Conservation (phyloP, 495 filamentous ascomycete genomes). For the Neurospora sp. region DNA sequence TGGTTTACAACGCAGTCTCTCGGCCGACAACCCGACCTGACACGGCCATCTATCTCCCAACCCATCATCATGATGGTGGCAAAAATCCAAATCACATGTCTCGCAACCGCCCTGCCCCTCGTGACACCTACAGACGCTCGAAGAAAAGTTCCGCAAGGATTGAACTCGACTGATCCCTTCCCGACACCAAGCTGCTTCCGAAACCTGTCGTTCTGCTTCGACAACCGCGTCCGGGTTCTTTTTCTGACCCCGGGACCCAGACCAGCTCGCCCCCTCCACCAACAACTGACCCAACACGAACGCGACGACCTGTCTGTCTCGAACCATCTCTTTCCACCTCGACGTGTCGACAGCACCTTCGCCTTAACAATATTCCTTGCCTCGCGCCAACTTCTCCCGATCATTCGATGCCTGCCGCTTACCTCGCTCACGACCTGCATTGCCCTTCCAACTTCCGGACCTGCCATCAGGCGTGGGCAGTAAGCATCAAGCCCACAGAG, state of each 20-base stretch:
- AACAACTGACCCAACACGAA: background rate
- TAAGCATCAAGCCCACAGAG: too few relatives aligned
- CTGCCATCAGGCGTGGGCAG: too few relatives aligned
- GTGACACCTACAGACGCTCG: background rate
- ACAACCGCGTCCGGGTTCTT: background rate
- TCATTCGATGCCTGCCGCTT: background rate
- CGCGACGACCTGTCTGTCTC: background rate
- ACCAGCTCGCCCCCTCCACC: background rate
- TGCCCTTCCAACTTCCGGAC: background rate
- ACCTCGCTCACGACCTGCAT: background rate
- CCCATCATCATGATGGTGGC: too few relatives aligned
- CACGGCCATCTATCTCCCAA: background rate
- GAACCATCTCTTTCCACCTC: background rate
- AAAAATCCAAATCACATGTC: background rate
- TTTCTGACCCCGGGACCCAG: background rate
- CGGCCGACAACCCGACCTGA: background rate
- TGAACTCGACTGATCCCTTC: background rate
- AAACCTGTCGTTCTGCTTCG: background rate
- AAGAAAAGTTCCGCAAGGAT: background rate
- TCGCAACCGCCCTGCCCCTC: background rate
- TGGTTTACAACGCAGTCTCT: background rate
- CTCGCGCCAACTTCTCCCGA: background rate
- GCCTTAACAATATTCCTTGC: background rate
- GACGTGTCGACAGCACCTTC: too few relatives aligned
- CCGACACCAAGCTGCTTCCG: background rate